phyloP scores from a whole-genome alignment of 257 asterid genomes.

The Cynanchum wilfordii region DNA sequence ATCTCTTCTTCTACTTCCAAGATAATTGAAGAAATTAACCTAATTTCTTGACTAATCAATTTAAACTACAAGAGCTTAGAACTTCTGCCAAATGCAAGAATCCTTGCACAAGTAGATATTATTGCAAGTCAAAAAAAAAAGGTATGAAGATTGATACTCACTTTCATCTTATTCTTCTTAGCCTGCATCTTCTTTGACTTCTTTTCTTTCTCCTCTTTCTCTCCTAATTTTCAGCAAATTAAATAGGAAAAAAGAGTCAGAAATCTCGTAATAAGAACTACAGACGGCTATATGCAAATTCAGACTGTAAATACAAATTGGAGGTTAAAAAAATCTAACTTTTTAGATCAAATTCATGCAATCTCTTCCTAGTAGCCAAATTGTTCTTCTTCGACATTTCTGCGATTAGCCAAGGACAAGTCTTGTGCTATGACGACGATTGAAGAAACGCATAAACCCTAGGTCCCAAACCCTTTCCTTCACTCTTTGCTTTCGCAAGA shows the following conservation, averaged over 20 bases:
- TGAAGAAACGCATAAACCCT: constrained; percentile 11
- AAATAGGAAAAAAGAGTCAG: not conserved
- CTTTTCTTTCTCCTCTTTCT: constrained; percentile 62
- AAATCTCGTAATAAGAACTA: not conserved
- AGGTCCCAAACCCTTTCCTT: not conserved
- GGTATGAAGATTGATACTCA: constrained; percentile 13
- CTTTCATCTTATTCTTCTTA: constrained; percentile 89
- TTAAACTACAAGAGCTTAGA: not conserved
- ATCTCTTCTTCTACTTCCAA: not conserved
- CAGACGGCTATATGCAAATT: not conserved
- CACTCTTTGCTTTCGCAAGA: not conserved
- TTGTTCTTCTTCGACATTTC: constrained; percentile 97
- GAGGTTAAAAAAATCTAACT: constrained; percentile 28
- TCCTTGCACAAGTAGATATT: not conserved
- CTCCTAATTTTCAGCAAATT: constrained; percentile 37
- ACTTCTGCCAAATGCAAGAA: not conserved
- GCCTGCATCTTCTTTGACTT: constrained; percentile 70
- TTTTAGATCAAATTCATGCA: constrained; percentile 66
- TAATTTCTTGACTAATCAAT: not conserved
- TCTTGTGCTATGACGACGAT: not conserved
- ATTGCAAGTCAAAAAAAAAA: not conserved
- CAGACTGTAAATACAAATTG: not conserved
- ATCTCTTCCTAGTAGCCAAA: constrained; percentile 66
- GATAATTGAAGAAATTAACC: not conserved
- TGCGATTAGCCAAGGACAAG: not conserved